phyloP scores from a whole-genome alignment of 805 yeast genomes.

The Teunomyces stri region DNA sequence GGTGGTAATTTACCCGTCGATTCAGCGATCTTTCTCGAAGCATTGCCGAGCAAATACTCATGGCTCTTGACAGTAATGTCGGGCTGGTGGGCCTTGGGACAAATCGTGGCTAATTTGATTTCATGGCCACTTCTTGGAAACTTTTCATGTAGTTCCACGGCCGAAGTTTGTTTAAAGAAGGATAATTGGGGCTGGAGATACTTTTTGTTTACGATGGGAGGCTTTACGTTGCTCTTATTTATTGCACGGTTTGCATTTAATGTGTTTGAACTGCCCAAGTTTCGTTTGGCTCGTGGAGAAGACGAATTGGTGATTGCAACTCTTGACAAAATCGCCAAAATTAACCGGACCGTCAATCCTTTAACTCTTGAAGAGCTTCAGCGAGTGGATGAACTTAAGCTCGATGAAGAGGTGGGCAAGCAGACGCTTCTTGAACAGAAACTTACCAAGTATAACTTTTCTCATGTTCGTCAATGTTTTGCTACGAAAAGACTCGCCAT shows the following conservation, averaged over 20 bases:
- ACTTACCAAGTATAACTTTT: slow-evolving; percentile 23
- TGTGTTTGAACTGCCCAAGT: slow-evolving; percentile 57
- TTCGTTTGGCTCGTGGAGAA: slow-evolving; percentile 49
- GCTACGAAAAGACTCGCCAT: slow-evolving; percentile 42
- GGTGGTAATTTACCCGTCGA: slow-evolving; percentile 27
- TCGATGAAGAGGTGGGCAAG: slow-evolving; percentile 15
- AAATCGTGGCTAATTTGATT: slow-evolving; percentile 48
- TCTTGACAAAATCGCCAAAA: slow-evolving; percentile 44
- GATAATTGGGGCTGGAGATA: slow-evolving; percentile 64
- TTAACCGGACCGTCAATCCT: slow-evolving; percentile 39
- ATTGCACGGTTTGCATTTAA: slow-evolving; percentile 32
- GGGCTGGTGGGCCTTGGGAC: slow-evolving; percentile 59
- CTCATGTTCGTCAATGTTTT: slow-evolving; percentile 48
- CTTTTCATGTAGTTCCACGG: slow-evolving; percentile 39
- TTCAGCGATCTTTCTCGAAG: slow-evolving; percentile 24
- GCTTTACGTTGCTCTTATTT: slow-evolving; percentile 43
- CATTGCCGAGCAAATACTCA: slow-evolving; percentile 20
- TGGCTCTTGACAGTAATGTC: slow-evolving; percentile 25
- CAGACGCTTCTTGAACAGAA: slow-evolving; percentile 25
- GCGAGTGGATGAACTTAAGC: slow-evolving; percentile 38
- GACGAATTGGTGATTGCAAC: slow-evolving; percentile 48
- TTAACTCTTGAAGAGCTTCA: slow-evolving; percentile 47
- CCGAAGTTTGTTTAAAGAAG: slow-evolving; percentile 38
- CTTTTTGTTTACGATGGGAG: slow-evolving; percentile 45
- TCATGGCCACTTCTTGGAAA: slow-evolving; percentile 58